Percentiles rank a stretch among this genome's conserved stretches.
These are phyloP conservation scores for Brachypodium distachyon DNA, from an alignment of 202 grass and related monocot species.

Conservation along the genomic window DNA sequence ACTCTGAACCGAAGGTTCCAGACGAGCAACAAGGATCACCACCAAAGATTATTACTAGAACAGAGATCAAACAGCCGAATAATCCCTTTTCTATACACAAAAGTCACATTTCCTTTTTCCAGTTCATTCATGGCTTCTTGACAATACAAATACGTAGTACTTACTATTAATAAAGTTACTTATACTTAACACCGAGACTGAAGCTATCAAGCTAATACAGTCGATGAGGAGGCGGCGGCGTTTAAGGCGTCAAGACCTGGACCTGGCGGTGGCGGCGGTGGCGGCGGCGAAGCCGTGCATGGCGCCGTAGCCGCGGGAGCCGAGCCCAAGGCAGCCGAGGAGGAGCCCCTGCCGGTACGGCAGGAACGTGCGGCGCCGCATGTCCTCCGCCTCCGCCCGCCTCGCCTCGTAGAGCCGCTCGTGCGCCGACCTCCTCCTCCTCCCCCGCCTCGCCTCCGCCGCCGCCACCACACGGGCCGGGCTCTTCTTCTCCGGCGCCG, in stretches of 20 bases:
- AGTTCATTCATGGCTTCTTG: neutral
- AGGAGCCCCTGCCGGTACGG: slow-evolving; percentile 58
- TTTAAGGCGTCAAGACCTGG: neutral
- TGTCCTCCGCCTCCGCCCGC: slow-evolving; percentile 51
- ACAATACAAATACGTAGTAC: neutral
- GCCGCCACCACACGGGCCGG: too few species aligned
- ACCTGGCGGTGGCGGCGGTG: neutral
- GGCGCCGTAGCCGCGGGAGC: slow-evolving; percentile 31
- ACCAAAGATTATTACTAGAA: slow-evolving; percentile 1
- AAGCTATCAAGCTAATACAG: neutral
- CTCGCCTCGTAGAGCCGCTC: slow-evolving; percentile 51
- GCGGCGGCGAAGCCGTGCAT: slow-evolving; percentile 31
- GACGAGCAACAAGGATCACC: neutral
- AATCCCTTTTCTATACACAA: neutral
- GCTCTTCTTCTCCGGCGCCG: neutral
- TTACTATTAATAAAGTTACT: neutral
- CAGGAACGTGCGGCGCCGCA: slow-evolving; percentile 71
- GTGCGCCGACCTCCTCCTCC: slow-evolving; percentile 31
- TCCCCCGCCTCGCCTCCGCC: neutral
- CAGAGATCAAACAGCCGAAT: neutral
- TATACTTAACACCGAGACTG: neutral
- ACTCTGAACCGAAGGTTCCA: neutral
- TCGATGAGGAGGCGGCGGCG: neutral
- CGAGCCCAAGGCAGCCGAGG: slow-evolving; percentile 45
- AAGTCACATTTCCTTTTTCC: neutral